Evolutionary conservation across 495 filamentous ascomycete genomes (phyloP).

Genomic region (Penicillium maclennaniae): DNA sequence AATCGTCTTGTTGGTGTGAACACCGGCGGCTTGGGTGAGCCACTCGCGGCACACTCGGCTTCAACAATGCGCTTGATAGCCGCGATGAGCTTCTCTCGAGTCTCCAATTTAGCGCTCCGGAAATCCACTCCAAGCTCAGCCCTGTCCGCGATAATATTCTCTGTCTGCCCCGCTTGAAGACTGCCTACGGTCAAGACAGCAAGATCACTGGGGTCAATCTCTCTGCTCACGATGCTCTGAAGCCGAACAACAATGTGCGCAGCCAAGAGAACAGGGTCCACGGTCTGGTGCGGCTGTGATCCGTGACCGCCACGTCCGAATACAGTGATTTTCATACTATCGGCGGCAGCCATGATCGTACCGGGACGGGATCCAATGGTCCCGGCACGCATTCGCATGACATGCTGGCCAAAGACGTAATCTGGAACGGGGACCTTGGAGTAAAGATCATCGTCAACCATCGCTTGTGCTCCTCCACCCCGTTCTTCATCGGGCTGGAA

Average conservation of each 20-base stretch:
- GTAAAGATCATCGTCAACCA: constrained; percentile 53
- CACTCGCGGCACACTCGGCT: constrained; percentile 47
- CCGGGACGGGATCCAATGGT: constrained; percentile 34
- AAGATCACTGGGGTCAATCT: constrained; percentile 44
- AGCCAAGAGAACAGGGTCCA: constrained; percentile 51
- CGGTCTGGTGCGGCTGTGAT: constrained; percentile 45
- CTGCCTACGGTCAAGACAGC: constrained; percentile 51
- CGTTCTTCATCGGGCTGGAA: constrained; percentile 56
- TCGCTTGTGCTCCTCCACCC: constrained; percentile 48
- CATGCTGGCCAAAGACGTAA: constrained; percentile 50
- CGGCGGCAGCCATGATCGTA: constrained; percentile 45
- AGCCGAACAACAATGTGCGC: constrained; percentile 45
- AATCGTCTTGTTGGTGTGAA: constrained; percentile 44
- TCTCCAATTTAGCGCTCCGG: constrained; percentile 37
- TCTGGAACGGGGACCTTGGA: constrained; percentile 46
- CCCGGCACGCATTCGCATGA: constrained; percentile 46
- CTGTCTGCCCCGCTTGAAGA: constrained; percentile 48
- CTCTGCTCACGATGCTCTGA: constrained; percentile 49
- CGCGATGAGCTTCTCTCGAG: constrained; percentile 35
- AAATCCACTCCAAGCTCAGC: constrained; percentile 48
- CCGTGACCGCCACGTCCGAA: constrained; percentile 53
- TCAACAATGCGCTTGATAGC: constrained; percentile 47
- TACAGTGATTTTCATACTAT: constrained; percentile 49
- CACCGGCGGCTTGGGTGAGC: constrained; percentile 41
- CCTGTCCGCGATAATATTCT: constrained; percentile 50